phyloP scores from a whole-genome alignment of 768 basidiomycete species.

The Russula vinacea region DNA sequence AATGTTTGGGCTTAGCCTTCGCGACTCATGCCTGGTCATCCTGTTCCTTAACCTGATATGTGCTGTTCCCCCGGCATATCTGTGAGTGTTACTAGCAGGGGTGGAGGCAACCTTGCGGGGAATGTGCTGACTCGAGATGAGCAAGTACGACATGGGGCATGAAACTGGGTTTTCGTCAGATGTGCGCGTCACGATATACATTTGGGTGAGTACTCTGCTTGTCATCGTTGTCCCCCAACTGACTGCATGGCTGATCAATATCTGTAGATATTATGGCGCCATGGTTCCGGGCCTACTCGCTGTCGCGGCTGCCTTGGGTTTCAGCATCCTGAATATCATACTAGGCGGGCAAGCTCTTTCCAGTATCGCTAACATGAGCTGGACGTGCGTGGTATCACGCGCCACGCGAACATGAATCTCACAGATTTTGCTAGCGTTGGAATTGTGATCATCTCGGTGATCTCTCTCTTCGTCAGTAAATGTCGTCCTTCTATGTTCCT shows the following conservation, averaged over 20 bases:
- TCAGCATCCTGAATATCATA: slow-evolving; percentile 57
- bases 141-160: slow-evolving; percentile 66
- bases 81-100: slow-evolving; percentile 35
- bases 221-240: slow-evolving; percentile 4
- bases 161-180: slow-evolving; percentile 74
- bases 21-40: slow-evolving; percentile 46
- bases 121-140: background rate
- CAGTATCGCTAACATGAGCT: slow-evolving; percentile 50
- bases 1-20: slow-evolving; percentile 43
- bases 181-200: slow-evolving; percentile 67
- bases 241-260: background rate
- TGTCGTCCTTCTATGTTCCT: background rate
- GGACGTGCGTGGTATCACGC: slow-evolving; percentile 41
- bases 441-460: slow-evolving; percentile 70
- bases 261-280: slow-evolving; percentile 55
- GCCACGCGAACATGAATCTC: background rate
- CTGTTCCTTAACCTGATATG: slow-evolving; percentile 47
- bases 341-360: slow-evolving; percentile 60
- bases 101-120: background rate
- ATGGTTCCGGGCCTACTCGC: slow-evolving; percentile 48
- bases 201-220: slow-evolving; percentile 45
- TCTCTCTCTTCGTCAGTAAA: slow-evolving; percentile 51
- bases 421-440: slow-evolving; percentile 46
- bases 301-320: slow-evolving; percentile 52
- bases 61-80: slow-evolving; percentile 43